Base-by-base conservation (phyloP, 441 rosid genomes). In the Adansonia madagascariensis region DNA sequence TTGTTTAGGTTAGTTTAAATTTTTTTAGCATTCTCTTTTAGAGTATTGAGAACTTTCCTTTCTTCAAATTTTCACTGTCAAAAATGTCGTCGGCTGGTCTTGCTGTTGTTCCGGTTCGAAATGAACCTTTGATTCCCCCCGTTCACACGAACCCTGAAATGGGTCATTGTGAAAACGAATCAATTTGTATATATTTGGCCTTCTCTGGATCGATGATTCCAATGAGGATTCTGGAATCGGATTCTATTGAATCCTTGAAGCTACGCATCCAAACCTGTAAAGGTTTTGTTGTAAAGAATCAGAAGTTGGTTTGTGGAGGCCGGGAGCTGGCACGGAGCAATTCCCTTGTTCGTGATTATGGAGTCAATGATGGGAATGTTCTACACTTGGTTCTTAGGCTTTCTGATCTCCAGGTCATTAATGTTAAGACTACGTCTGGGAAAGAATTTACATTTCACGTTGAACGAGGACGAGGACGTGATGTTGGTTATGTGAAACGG, bases 371-470 rank as follows among this genome's bases (percentile, higher is more conserved):
- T 67, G 96, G 98, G 4, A 88, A 93, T 78, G 88, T 91, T n/a
- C 84, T 93, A 66, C 96, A 93, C 83, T 76, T 93, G 83, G 94
- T 93, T 61, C 89, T 93, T 71, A 93, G 84, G 91, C 91, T 90
- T 60, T 87, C 90, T 11, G 91, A 93, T 82, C 88, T 93, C 62
- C 96, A 88, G 85, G 85, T 85, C 66, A 89, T 93, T 72, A 87
- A 83, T 75, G 98, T 93, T 14, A 89, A 65, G 85, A 93, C 94
- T 31, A 52, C 83, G 0, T 77, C 82, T 59, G 96, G 96, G 66
- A 89, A 90, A 69, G 90, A 88, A 50, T 90, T 88, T 47, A 86
- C 89, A 8, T 87, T 90, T 67, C 84, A 79, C 67, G 94, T 91
- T 3, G 90, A 87, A 82, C 82, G 94, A 70, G 90, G 90, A 53